Evolutionary conservation across 257 asterid genomes (phyloP), one percentile per base, ranked within the genome.

Genomic region (Mitragyna speciosa): DNA sequence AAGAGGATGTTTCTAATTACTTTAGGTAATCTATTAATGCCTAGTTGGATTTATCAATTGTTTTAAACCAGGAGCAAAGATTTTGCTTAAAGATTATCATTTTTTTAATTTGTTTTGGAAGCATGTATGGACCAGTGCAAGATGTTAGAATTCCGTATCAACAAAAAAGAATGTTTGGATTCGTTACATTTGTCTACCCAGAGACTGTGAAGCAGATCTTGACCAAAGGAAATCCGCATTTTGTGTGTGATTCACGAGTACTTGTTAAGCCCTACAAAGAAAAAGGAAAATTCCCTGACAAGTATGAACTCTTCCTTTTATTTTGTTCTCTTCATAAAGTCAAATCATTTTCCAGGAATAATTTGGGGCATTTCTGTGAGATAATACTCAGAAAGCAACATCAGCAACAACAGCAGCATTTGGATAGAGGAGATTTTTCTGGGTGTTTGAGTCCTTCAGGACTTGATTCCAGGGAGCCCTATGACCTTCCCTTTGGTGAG

Each of bases 161-260:
- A 84, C 91, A 83, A 82, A 94, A 91, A 85, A 85, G 98, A 2
- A 94, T 94, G 98, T 94, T 94, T 76, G 98, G 98, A 28, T 94
- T 94, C 78, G 98, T 94, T 43, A 90, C 98, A 0, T 93, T 93
- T 84, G 83, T 83, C 74, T 83, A 84, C 76, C 90, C 93, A 0
- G 93, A 89, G 73, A 89, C 97, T 3, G 93, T 86, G 49, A 85
- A 91, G 71, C 87, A 86, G 45, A 90, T 91, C 70, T 84, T 93
- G 82, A 83, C 90, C 1, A 91, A 88, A 79, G 90, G 89, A n/a
- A 91, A 93, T 75, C 98, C 96, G 15, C 97, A 93, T 84, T 87
- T 84, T 36, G 91, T 91, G 48, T 78, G 89, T 69, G 94, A 89
- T 75, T 82, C 85, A 30, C 88, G 91, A 2, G 94, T 93, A 82